Evolutionary conservation across 371 early-diverging fungal genomes (phyloP).

Genomic region (Actinomucor elegans): DNA sequence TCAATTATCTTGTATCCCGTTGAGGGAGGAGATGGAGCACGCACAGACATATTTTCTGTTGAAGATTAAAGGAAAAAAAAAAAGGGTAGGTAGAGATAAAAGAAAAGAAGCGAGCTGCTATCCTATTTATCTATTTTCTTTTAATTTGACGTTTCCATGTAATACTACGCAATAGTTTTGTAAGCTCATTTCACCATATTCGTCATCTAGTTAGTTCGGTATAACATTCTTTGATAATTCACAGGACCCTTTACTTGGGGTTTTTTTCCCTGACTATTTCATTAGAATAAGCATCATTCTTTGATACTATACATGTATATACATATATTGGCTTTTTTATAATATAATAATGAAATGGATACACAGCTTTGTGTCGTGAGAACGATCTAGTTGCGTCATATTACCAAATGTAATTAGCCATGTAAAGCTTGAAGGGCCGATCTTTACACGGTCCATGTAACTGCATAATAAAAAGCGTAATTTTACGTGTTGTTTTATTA

Average conservation of each 20-base stretch:
- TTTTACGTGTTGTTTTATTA: no score
- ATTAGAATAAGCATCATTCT: no score
- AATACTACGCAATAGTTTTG: neutral
- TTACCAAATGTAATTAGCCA: neutral
- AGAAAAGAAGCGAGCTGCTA: no score
- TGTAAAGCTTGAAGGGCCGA: neutral
- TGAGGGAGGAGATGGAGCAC: slow-evolving; percentile 26
- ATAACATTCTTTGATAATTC: neutral
- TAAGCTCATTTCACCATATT: neutral
- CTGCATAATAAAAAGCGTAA: neutral
- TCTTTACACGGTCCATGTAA: neutral
- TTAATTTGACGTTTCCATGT: neutral
- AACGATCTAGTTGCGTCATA: neutral
- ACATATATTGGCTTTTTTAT: neutral
- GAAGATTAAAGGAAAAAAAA: slow-evolving; percentile 14
- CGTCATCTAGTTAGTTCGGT: no score
- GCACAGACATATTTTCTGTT: slow-evolving; percentile 24
- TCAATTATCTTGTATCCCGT: slow-evolving; percentile 43
- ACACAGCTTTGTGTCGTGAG: neutral
- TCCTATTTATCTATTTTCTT: no score
- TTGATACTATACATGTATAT: neutral
- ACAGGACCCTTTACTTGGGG: neutral
- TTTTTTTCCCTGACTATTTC: no score
- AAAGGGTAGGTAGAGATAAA: neutral
- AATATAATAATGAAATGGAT: neutral